These are phyloP conservation scores for Dacryopinax primogenitus DNA, from an alignment of 768 basidiomycete species.

Conservation along the genomic window DNA sequence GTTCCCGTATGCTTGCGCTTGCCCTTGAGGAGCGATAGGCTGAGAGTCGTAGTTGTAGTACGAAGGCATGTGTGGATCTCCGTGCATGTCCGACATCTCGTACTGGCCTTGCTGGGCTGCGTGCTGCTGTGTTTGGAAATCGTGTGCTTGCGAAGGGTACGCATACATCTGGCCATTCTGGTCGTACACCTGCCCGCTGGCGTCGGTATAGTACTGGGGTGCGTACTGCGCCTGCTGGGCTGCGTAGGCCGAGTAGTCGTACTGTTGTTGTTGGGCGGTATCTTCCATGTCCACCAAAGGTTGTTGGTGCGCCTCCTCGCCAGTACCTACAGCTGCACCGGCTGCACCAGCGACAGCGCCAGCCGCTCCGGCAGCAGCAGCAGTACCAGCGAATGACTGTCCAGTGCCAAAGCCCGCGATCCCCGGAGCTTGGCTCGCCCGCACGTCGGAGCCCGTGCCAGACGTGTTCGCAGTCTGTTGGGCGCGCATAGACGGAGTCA, in stretches of 20 bases:
- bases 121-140: too few species aligned
- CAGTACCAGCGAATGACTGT: not conserved
- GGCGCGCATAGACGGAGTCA: not conserved
- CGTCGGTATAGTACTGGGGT: not conserved
- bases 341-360: not conserved
- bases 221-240: conserved; percentile 3
- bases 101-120: not conserved
- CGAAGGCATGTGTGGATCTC: not conserved
- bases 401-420: not conserved
- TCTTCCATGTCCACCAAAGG: not conserved
- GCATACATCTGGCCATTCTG: not conserved
- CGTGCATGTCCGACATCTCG: too few species aligned
- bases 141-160: not conserved
- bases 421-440: not conserved
- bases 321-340: not conserved
- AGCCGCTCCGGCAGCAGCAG: not conserved
- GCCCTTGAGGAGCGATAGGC: not conserved
- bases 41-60: conserved; percentile 8
- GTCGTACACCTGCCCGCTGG: not conserved
- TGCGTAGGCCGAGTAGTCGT: conserved; percentile 1
- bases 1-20: not conserved
- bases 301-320: not conserved
- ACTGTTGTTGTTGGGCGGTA: not conserved
- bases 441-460: not conserved
- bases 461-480: not conserved